Conservation (phyloP, 2,329 filamentous ascomycete genomes). For the Fusarium sp. region DNA sequence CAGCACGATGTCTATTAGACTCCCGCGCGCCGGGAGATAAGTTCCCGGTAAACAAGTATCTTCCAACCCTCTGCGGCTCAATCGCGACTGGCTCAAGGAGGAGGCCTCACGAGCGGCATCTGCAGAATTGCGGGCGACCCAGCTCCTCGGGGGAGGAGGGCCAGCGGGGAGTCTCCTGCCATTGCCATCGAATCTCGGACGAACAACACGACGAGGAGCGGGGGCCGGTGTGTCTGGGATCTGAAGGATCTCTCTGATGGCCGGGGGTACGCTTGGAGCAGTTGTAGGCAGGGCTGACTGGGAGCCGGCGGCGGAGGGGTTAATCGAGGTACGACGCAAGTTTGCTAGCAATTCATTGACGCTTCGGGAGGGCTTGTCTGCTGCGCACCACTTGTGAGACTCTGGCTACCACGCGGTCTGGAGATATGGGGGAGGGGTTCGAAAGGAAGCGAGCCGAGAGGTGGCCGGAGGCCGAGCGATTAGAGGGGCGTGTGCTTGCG, state of each 20-base stretch:
- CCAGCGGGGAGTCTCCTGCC: constrained; percentile 70
- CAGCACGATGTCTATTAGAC: constrained; percentile 68
- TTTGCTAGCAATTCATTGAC: constrained; percentile 75
- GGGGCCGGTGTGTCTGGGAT: constrained; percentile 71
- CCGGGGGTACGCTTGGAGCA: constrained; percentile 71
- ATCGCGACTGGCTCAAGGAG: constrained; percentile 40
- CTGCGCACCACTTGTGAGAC: constrained; percentile 49
- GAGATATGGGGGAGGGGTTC: constrained; percentile 38
- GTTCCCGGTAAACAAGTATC: constrained; percentile 61
- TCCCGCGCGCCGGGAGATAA: constrained; percentile 61
- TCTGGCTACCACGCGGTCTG: constrained; percentile 49
- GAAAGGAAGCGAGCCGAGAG: constrained; percentile 49
- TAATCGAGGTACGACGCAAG: constrained; percentile 64
- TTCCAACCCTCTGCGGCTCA: constrained; percentile 38
- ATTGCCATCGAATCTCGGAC: constrained; percentile 60
- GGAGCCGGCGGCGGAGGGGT: constrained; percentile 48
- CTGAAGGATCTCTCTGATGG: constrained; percentile 71
- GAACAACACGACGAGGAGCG: constrained; percentile 61
- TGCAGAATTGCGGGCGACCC: constrained; percentile 57
- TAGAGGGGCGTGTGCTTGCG: constrained; percentile 37
- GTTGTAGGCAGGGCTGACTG: constrained; percentile 51
- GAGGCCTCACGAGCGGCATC: constrained; percentile 34
- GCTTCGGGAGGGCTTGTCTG: constrained; percentile 56
- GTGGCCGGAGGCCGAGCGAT: constrained; percentile 33
- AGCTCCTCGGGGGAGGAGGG: constrained; percentile 72